phyloP scores from a whole-genome alignment of 1,284 basidiomycete species.

The Somion occarium region DNA sequence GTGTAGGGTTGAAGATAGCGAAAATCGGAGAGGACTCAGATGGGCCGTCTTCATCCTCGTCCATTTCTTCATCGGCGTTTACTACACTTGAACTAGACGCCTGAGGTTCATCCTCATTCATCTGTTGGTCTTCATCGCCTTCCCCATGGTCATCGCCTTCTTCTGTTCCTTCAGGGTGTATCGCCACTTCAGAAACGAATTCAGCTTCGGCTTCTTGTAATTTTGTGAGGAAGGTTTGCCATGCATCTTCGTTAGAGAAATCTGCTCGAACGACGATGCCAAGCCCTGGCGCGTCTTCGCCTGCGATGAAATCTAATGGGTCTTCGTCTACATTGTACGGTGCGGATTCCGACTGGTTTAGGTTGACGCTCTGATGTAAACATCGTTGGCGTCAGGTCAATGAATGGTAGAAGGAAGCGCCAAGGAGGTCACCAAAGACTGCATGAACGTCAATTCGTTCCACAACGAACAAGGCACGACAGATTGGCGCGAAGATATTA shows the following conservation, averaged over 20 bases:
- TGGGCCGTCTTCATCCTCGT: slow-evolving; percentile 26
- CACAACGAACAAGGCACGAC: not conserved
- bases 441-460: not conserved
- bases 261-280: slow-evolving; percentile 68
- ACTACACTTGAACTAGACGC: slow-evolving; percentile 5
- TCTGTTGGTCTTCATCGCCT: slow-evolving; percentile 14
- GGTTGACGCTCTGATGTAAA: too few relatives aligned
- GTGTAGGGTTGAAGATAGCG: slow-evolving; percentile 42
- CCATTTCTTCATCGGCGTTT: slow-evolving; percentile 30
- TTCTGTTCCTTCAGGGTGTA: slow-evolving; percentile 22
- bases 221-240: slow-evolving; percentile 47
- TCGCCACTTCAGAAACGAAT: slow-evolving; percentile 25
- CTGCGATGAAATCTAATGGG: slow-evolving; percentile 33
- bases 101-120: not conserved
- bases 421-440: too few relatives aligned
- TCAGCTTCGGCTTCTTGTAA: slow-evolving; percentile 51
- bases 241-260: slow-evolving; percentile 59
- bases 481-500: not conserved
- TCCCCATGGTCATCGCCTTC: slow-evolving; percentile 12
- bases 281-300: slow-evolving; percentile 29
- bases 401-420: not conserved
- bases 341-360: slow-evolving; percentile 10
- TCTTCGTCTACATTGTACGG: slow-evolving; percentile 43
- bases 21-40: slow-evolving; percentile 36
- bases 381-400: too few relatives aligned